Percentiles rank a stretch among this genome's conserved stretches.
Evolutionary conservation across 2,329 filamentous ascomycete species (phyloP).

Genomic region (Aspergillus fumigatiaffinis): DNA sequence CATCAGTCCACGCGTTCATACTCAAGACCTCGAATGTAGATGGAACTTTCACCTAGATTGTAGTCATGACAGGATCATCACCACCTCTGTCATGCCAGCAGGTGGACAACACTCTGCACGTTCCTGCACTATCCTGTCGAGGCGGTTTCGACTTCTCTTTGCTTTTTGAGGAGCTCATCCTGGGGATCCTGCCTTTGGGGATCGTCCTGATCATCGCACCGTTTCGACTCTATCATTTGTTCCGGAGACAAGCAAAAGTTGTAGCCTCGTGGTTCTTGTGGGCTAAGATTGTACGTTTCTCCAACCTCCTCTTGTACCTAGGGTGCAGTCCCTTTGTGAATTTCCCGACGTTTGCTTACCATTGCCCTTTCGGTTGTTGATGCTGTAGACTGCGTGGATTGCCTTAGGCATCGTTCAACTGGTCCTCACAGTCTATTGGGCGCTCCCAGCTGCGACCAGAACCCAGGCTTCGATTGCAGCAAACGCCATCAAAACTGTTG

Average conservation of each 20-base stretch:
- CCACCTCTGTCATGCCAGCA: conserved; percentile 24
- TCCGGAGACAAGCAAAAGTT: conserved; percentile 34
- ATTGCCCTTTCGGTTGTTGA: conserved; percentile 4
- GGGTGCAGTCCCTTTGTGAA: not conserved
- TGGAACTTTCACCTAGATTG: conserved; percentile 9
- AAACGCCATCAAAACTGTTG: conserved; percentile 27
- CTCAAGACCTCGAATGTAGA: conserved; percentile 16
- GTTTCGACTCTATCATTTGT: conserved; percentile 34
- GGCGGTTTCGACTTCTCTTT: conserved; percentile 44
- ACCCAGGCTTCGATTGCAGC: conserved; percentile 35
- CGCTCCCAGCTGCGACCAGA: conserved; percentile 24
- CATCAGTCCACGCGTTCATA: conserved; percentile 5
- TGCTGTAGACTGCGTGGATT: conserved; percentile 26
- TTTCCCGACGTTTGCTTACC: not conserved
- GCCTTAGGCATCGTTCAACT: conserved; percentile 35
- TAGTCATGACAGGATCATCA: conserved; percentile 27
- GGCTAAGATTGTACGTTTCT: conserved; percentile 33
- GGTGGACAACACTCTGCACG: conserved; percentile 34
- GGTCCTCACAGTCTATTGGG: conserved; percentile 36
- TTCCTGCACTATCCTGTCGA: conserved; percentile 33
- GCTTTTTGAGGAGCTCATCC: conserved; percentile 44
- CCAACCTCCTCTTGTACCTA: not conserved
- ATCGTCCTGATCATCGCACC: conserved; percentile 34
- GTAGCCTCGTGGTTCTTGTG: conserved; percentile 26
- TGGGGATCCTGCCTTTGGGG: conserved; percentile 34